phyloP scores from a whole-genome alignment of 2,329 filamentous ascomycete species.

The Paracorniculantispora psalliotae region DNA sequence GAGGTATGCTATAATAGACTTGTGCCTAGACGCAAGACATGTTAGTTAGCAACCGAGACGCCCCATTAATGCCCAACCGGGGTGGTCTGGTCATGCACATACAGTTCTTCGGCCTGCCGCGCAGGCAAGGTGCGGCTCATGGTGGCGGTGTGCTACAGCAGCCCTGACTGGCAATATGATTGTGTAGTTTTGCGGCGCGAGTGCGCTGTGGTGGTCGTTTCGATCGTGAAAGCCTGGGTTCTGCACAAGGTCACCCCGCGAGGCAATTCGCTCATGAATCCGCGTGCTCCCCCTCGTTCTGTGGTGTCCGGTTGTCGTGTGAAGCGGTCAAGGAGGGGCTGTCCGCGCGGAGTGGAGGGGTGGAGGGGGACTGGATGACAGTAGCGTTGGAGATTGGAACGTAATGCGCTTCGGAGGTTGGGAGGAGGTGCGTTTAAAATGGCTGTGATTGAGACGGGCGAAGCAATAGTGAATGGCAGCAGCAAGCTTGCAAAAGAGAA shows the following conservation, averaged over 20 bases:
- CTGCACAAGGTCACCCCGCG: slow-evolving; percentile 8
- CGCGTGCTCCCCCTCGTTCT: background rate
- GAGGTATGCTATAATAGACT: slow-evolving; percentile 88
- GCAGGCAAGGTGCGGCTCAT: slow-evolving; percentile 74
- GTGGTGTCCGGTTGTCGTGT: background rate
- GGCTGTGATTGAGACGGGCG: background rate
- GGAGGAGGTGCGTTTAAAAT: background rate
- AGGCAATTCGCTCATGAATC: slow-evolving; percentile 6
- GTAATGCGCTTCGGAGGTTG: background rate
- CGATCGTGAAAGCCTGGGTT: background rate
- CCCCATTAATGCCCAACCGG: background rate
- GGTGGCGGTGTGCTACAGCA: slow-evolving; percentile 19
- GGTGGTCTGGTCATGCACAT: slow-evolving; percentile 33
- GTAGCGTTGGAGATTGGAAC: background rate
- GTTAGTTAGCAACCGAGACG: background rate
- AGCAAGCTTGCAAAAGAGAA: background rate
- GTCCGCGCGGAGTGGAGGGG: slow-evolving; percentile 10
- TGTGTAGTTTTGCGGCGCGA: background rate
- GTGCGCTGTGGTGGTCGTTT: background rate
- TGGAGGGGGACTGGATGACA: background rate
- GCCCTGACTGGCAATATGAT: slow-evolving; percentile 2
- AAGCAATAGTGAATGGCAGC: background rate
- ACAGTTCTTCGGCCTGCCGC: slow-evolving; percentile 87
- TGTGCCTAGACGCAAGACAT: slow-evolving; percentile 57
- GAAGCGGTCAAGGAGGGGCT: slow-evolving; percentile 13